Percentiles rank a stretch among this genome's conserved stretches.
Evolutionary conservation across 352 stramenopile species (phyloP).

Genomic region (Pythium aristosporum): DNA sequence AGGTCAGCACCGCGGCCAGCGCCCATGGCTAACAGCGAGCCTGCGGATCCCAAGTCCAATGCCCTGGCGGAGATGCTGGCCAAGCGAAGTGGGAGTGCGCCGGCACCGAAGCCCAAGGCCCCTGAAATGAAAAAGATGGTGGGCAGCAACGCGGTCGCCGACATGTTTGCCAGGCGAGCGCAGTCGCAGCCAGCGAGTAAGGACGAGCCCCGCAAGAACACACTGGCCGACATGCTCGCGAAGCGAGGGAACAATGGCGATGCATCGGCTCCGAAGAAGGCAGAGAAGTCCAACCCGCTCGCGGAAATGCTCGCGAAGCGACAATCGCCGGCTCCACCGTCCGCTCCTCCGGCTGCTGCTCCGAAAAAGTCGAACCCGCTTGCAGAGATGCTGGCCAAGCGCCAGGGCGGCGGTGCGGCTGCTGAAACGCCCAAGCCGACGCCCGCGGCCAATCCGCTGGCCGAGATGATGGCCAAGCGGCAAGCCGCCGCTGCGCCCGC

Average conservation of each 20-base stretch:
- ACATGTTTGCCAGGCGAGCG: constrained; percentile 37
- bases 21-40: constrained; percentile 4
- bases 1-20: neutral
- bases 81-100: constrained; percentile 26
- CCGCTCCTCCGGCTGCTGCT: neutral
- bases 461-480: constrained; percentile 29
- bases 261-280: constrained; percentile 4
- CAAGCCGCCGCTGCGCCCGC: constrained; percentile 10
- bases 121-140: constrained; percentile 21
- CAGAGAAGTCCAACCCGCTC: constrained; percentile 5
- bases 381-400: constrained; percentile 25
- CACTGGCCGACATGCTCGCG: constrained; percentile 45
- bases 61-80: constrained; percentile 36
- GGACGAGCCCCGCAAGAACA: constrained; percentile 17
- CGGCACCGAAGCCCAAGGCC: constrained; percentile 6
- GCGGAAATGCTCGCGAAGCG: constrained; percentile 15
- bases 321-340: neutral
- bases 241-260: constrained; percentile 23
- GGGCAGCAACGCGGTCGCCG: constrained; percentile 31
- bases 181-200: constrained; percentile 6
- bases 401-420: constrained; percentile 8
- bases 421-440: neutral
- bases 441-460: constrained; percentile 13
- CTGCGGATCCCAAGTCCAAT: constrained; percentile 13
- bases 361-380: constrained; percentile 8